Conservation (phyloP, 2,329 filamentous ascomycete species). For the Oidium heveae region DNA sequence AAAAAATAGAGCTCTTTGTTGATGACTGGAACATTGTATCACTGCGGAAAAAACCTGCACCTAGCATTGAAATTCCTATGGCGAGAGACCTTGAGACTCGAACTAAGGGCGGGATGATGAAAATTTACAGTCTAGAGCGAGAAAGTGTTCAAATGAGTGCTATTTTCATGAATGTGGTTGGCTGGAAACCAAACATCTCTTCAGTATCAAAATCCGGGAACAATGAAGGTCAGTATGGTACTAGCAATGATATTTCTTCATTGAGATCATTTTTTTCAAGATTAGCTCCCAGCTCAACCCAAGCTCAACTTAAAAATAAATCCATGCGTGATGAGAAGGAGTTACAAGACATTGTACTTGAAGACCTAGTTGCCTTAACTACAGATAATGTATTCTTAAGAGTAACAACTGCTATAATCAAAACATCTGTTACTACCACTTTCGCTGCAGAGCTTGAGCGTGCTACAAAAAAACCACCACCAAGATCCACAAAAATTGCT, state of each 20-base stretch:
- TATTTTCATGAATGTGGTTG: slow-evolving; percentile 63
- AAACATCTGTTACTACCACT: slow-evolving; percentile 43
- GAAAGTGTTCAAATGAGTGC: slow-evolving; percentile 86
- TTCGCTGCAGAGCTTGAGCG: slow-evolving; percentile 76
- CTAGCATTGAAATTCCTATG: slow-evolving; percentile 43
- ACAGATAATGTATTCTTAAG: slow-evolving; percentile 69
- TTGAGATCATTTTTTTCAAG: slow-evolving; percentile 59
- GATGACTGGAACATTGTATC: slow-evolving; percentile 64
- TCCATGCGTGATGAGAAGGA: slow-evolving; percentile 35
- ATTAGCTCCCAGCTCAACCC: slow-evolving; percentile 33
- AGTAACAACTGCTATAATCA: slow-evolving; percentile 61
- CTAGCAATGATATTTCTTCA: slow-evolving; percentile 29
- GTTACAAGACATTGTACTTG: slow-evolving; percentile 33
- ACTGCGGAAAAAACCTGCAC: slow-evolving; percentile 66
- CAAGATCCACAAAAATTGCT: slow-evolving; percentile 62
- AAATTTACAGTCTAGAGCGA: slow-evolving; percentile 51
- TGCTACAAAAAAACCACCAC: slow-evolving; percentile 90
- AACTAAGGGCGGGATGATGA: slow-evolving; percentile 77
- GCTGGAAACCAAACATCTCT: slow-evolving; percentile 45
- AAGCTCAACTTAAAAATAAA: slow-evolving; percentile 25
- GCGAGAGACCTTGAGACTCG: slow-evolving; percentile 57
- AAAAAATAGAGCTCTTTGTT: slow-evolving; percentile 71
- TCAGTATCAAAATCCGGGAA: slow-evolving; percentile 9
- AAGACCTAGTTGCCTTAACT: slow-evolving; percentile 46
- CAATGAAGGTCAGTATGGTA: slow-evolving; percentile 18